A percentile compares a stretch with the other conserved stretches of the same genome.
phyloP scores from a whole-genome alignment of 768 basidiomycete species.

The Lentinus brumalis region DNA sequence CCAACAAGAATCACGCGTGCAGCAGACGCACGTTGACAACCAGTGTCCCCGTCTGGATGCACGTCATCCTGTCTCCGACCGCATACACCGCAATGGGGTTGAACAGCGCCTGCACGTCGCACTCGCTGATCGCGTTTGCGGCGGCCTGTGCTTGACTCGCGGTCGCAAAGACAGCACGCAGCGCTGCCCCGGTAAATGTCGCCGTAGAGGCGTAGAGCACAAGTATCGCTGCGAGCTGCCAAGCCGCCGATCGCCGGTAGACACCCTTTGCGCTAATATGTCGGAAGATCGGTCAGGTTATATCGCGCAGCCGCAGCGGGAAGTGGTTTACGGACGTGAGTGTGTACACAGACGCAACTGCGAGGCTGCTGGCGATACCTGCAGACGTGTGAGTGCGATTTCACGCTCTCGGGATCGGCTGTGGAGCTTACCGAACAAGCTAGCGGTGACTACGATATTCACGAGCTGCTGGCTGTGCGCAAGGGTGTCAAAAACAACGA shows the following conservation, averaged over 20 bases:
- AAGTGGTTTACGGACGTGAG: neutral
- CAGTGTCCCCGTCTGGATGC: neutral
- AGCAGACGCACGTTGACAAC: neutral
- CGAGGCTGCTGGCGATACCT: neutral
- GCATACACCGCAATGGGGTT: neutral
- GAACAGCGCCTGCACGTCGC: neutral
- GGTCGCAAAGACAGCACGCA: neutral
- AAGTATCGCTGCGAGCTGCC: neutral
- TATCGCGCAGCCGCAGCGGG: neutral
- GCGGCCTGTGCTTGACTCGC: neutral
- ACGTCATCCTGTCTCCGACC: neutral
- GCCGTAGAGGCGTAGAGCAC: neutral
- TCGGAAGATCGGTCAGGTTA: neutral
- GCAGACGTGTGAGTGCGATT: too few species aligned
- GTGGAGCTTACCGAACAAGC: too few species aligned
- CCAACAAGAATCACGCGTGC: neutral
- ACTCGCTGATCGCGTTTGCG: neutral
- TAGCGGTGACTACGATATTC: too few species aligned
- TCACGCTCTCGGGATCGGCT: too few species aligned
- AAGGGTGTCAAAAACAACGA: too few species aligned
- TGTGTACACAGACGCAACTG: neutral
- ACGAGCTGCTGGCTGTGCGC: too few species aligned
- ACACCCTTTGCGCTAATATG: neutral
- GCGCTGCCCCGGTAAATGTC: neutral
- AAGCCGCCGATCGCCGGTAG: neutral